phyloP scores from a whole-genome alignment of 495 filamentous ascomycete genomes.

The Lophiostoma macrostomum region DNA sequence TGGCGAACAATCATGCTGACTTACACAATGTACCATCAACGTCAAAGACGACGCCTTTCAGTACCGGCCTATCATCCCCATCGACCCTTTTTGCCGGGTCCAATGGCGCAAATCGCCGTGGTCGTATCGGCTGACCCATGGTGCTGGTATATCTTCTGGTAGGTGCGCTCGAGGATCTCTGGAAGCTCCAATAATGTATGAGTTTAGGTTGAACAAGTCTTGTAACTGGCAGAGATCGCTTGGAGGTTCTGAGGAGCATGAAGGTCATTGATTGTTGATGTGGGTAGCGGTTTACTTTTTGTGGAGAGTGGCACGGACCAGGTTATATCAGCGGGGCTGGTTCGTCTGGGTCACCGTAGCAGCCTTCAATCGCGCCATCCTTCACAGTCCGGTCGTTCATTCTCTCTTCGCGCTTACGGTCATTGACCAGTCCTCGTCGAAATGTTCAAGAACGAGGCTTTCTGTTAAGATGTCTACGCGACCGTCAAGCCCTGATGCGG shows the following conservation, averaged over 20 bases:
- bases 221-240: background rate
- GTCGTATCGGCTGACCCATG: conserved; percentile 5
- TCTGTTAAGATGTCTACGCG: too few species aligned
- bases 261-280: background rate
- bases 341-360: background rate
- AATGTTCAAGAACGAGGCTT: too few species aligned
- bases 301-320: background rate
- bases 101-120: conserved; percentile 52
- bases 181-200: background rate
- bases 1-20: conserved; percentile 26
- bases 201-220: background rate
- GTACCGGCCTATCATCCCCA: conserved; percentile 47
- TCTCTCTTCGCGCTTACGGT: too few species aligned
- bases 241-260: background rate
- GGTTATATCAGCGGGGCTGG: background rate
- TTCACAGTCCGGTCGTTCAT: too few species aligned
- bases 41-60: conserved; percentile 89
- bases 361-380: too few species aligned
- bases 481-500: too few species aligned
- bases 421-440: too few species aligned
- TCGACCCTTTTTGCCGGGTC: conserved; percentile 37
- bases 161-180: background rate
- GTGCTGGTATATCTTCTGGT: background rate
- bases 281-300: background rate
- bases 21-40: conserved; percentile 92